Evolutionary conservation across 129 eudicot genomes (phyloP).

Genomic region (Helichrysum umbraculigerum): DNA sequence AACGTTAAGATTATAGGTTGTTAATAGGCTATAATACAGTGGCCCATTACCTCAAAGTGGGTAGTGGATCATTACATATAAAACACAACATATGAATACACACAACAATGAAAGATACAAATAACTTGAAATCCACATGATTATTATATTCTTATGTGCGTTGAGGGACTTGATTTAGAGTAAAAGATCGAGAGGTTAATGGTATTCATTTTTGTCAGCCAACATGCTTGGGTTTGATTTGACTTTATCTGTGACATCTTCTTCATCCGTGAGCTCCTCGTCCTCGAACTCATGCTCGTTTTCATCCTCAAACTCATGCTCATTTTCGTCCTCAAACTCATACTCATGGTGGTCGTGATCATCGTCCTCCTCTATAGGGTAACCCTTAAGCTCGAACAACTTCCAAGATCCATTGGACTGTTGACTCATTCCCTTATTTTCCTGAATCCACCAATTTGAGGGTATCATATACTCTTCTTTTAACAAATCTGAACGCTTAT

Average conservation of each 20-base stretch:
- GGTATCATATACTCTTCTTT: slow-evolving; percentile 48
- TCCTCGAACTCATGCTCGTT: not conserved
- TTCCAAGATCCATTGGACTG: slow-evolving; percentile 46
- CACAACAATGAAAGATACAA: not conserved
- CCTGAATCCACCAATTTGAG: slow-evolving; percentile 41
- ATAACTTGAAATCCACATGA: not conserved
- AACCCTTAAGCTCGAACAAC: slow-evolving; percentile 40
- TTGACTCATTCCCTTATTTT: slow-evolving; percentile 62
- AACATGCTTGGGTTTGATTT: not conserved
- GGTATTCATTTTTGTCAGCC: not conserved
- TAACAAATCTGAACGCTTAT: slow-evolving; percentile 35
- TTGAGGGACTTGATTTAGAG: not conserved
- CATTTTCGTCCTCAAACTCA: not conserved
- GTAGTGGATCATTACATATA: no score
- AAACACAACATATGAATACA: not conserved
- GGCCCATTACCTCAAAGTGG: no score
- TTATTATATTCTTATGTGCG: not conserved
- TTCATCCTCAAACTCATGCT: not conserved
- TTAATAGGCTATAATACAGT: no score
- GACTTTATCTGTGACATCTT: not conserved
- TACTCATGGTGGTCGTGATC: not conserved
- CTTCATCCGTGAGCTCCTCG: not conserved
- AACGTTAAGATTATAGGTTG: no score
- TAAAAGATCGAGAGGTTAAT: not conserved
- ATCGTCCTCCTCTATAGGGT: not conserved